phyloP scores from a whole-genome alignment of 1,284 basidiomycete species.

The Ceratobasidium sp. region DNA sequence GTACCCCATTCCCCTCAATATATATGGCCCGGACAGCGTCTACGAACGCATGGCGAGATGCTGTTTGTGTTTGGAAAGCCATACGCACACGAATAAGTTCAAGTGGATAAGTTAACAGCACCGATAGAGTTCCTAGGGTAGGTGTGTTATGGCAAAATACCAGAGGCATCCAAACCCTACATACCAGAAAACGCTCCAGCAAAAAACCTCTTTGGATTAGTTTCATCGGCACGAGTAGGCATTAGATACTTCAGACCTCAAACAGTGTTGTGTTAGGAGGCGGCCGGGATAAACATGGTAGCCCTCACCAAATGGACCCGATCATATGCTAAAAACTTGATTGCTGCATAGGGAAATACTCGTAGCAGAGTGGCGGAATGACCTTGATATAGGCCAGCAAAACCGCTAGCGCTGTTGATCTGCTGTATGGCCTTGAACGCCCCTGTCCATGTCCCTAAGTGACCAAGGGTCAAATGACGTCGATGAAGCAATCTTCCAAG shows the following conservation, averaged over 20 bases:
- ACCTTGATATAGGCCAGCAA: slow-evolving; percentile 91
- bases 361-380: slow-evolving; percentile 68
- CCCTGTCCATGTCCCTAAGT: slow-evolving; percentile 84
- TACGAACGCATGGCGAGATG: slow-evolving; percentile 70
- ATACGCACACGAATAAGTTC: slow-evolving; percentile 96
- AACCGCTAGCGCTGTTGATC: slow-evolving; percentile 82
- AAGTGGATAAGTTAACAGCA: slow-evolving; percentile 94
- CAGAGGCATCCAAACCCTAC: slow-evolving; percentile 49
- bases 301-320: slow-evolving; percentile 78
- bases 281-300: background rate
- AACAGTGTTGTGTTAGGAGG: slow-evolving; percentile 58
- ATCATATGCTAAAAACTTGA: slow-evolving; percentile 99
- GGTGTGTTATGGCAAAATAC: background rate
- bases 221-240: slow-evolving; percentile 85
- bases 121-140: slow-evolving; percentile 82
- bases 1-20: slow-evolving; percentile 67
- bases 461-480: background rate
- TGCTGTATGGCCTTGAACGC: slow-evolving; percentile 84
- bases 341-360: slow-evolving; percentile 94
- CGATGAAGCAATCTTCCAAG: background rate
- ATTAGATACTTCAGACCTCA: slow-evolving; percentile 71
- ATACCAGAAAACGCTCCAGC: slow-evolving; percentile 91
- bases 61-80: slow-evolving; percentile 83
- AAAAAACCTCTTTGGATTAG: slow-evolving; percentile 85
- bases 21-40: slow-evolving; percentile 78